A percentile compares a stretch with the other conserved stretches of the same genome.
These are phyloP conservation scores for Phaeosphaeria sp. DNA, from an alignment of 2,329 filamentous ascomycete species.

Conservation along the genomic window DNA sequence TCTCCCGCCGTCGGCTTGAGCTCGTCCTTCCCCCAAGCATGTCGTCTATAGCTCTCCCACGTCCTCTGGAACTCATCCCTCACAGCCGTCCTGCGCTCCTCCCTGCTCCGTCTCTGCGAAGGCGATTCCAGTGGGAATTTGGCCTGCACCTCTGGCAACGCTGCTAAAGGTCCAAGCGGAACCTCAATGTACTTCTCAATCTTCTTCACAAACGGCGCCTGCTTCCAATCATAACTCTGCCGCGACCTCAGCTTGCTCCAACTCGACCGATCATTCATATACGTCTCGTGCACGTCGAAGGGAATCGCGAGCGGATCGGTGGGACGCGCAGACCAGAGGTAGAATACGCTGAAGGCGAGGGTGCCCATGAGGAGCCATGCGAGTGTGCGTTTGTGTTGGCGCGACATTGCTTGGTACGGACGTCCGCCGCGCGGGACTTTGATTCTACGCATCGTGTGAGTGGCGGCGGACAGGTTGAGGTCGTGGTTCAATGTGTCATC, in stretches of 20 bases:
- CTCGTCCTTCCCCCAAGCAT: slow-evolving; percentile 58
- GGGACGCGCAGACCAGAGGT: slow-evolving; percentile 35
- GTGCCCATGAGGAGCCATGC: slow-evolving; percentile 32
- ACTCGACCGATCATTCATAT: slow-evolving; percentile 39
- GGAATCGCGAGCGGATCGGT: slow-evolving; percentile 38
- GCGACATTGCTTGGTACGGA: slow-evolving; percentile 35
- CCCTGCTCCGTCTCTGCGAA: slow-evolving; percentile 29
- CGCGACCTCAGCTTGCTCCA: slow-evolving; percentile 21
- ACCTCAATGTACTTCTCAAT: slow-evolving; percentile 45
- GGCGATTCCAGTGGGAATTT: slow-evolving; percentile 46
- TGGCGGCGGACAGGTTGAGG: background rate
- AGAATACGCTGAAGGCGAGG: slow-evolving; percentile 34
- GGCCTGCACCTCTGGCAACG: slow-evolving; percentile 52
- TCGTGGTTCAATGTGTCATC: background rate
- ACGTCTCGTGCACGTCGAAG: slow-evolving; percentile 35
- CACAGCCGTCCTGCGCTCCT: slow-evolving; percentile 47
- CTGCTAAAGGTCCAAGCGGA: slow-evolving; percentile 45
- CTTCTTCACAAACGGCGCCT: slow-evolving; percentile 50
- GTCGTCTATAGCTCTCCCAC: slow-evolving; percentile 53
- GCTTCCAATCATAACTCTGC: slow-evolving; percentile 50
- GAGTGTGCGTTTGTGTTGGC: slow-evolving; percentile 37
- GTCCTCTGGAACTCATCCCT: slow-evolving; percentile 51
- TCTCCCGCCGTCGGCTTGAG: slow-evolving; percentile 51
- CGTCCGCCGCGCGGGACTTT: slow-evolving; percentile 30
- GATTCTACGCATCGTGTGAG: slow-evolving; percentile 39